phyloP scores from a whole-genome alignment of 306 rosid genomes.

The Acacia acuminata region DNA sequence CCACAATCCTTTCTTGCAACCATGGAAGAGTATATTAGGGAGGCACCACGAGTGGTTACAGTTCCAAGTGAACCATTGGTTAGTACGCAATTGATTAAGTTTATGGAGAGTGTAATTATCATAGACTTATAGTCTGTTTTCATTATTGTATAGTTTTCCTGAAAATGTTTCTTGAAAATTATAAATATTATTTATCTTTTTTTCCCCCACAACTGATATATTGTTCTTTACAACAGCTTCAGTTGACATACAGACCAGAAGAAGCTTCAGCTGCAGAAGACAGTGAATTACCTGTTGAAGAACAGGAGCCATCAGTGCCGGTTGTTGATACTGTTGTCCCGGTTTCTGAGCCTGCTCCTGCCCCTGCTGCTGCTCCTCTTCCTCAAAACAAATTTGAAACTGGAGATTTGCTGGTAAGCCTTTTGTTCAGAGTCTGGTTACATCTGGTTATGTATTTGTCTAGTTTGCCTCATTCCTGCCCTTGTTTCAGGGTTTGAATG shows the following conservation, averaged over 20 bases:
- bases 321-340: slow-evolving; percentile 49
- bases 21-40: slow-evolving; percentile 96
- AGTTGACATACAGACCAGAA: slow-evolving; percentile 89
- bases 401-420: slow-evolving; percentile 84
- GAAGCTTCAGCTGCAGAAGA: slow-evolving; percentile 66
- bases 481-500: slow-evolving; percentile 79
- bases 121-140: not conserved
- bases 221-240: slow-evolving; percentile 69
- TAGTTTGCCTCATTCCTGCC: slow-evolving; percentile 17
- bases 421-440: slow-evolving; percentile 15
- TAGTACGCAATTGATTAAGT: slow-evolving; percentile 38
- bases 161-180: not conserved
- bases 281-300: slow-evolving; percentile 57
- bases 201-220: slow-evolving; percentile 4
- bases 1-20: slow-evolving; percentile 95
- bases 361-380: slow-evolving; percentile 51
- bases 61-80: slow-evolving; percentile 91
- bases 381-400: slow-evolving; percentile 59
- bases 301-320: slow-evolving; percentile 57
- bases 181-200: not conserved
- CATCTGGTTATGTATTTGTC: slow-evolving; percentile 16
- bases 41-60: slow-evolving; percentile 87
- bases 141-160: slow-evolving; percentile 8
- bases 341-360: slow-evolving; percentile 54
- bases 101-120: not conserved